phyloP scores from a whole-genome alignment of 2,329 filamentous ascomycete species.

The Fusarium praegraminearum region DNA sequence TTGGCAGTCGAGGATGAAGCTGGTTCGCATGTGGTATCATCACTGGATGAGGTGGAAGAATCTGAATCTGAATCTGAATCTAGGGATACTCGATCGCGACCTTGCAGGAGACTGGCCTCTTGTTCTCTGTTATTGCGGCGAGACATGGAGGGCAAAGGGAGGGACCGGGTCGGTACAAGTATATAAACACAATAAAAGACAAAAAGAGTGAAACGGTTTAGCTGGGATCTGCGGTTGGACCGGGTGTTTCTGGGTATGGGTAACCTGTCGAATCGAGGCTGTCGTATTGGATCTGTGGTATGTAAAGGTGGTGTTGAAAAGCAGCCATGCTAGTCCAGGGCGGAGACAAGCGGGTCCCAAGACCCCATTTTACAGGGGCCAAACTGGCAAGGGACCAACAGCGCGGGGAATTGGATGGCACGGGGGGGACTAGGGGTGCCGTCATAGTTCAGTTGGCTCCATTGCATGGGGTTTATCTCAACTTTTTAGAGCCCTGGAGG shows the following conservation, averaged over 20 bases:
- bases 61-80: conserved; percentile 21
- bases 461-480: conserved; percentile 4
- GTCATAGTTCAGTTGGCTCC: conserved; percentile 30
- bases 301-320: conserved; percentile 44
- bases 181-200: conserved; percentile 25
- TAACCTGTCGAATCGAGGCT: conserved; percentile 29
- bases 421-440: conserved; percentile 24
- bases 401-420: conserved; percentile 32
- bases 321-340: conserved; percentile 33
- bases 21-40: conserved; percentile 48
- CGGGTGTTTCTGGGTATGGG: conserved; percentile 28
- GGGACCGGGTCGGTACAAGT: conserved; percentile 13
- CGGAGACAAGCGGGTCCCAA: conserved; percentile 39
- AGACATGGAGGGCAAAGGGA: conserved; percentile 38
- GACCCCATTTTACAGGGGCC: conserved; percentile 41
- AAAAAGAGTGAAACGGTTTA: conserved; percentile 30
- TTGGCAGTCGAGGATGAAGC: conserved; percentile 37
- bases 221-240: conserved; percentile 30
- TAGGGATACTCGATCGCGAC: conserved; percentile 31
- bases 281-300: conserved; percentile 37
- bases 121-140: conserved; percentile 38
- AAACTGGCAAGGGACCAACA: conserved; percentile 37
- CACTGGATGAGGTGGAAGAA: conserved; percentile 35
- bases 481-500: background rate
- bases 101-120: conserved; percentile 41